phyloP scores from a whole-genome alignment of 768 basidiomycete genomes.

The Lyophyllum decastes region DNA sequence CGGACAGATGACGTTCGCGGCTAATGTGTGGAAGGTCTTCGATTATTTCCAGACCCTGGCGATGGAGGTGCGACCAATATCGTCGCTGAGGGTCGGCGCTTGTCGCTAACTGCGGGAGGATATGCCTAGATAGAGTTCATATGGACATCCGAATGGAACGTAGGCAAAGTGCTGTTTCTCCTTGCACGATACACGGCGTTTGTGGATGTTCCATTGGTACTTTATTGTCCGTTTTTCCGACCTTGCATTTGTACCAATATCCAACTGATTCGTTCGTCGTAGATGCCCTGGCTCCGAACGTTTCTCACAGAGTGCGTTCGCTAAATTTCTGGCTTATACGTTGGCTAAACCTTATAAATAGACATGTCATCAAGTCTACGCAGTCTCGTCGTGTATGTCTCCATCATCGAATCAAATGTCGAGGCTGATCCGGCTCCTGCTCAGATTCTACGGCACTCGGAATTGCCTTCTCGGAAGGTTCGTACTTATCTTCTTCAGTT shows the following conservation, averaged over 20 bases:
- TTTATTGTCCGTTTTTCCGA: constrained; percentile 6
- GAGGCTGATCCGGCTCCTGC: neutral
- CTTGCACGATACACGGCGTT: constrained; percentile 8
- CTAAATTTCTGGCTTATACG: neutral
- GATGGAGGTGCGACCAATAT: neutral
- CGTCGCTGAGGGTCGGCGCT: neutral
- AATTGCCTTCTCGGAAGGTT: constrained; percentile 11
- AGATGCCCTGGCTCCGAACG: constrained; percentile 5
- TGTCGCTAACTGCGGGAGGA: neutral
- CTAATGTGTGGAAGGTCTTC: neutral
- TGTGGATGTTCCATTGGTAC: constrained; percentile 3
- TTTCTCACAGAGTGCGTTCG: neutral
- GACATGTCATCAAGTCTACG: neutral
- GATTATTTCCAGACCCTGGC: constrained; percentile 3
- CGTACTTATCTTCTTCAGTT: neutral
- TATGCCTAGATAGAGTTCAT: constrained; percentile 6
- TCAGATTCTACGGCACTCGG: constrained; percentile 4
- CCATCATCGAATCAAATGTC: neutral
- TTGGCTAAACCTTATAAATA: neutral
- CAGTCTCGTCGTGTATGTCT: constrained; percentile 3
- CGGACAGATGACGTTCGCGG: neutral
- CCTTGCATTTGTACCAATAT: neutral
- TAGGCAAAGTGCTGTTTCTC: constrained; percentile 8
- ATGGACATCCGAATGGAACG: constrained; percentile 9
- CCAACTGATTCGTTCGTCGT: neutral